A percentile compares a stretch with the other conserved stretches of the same genome.
phyloP scores from a whole-genome alignment of 148 eudicot species.

The Chenopodium suecicum region DNA sequence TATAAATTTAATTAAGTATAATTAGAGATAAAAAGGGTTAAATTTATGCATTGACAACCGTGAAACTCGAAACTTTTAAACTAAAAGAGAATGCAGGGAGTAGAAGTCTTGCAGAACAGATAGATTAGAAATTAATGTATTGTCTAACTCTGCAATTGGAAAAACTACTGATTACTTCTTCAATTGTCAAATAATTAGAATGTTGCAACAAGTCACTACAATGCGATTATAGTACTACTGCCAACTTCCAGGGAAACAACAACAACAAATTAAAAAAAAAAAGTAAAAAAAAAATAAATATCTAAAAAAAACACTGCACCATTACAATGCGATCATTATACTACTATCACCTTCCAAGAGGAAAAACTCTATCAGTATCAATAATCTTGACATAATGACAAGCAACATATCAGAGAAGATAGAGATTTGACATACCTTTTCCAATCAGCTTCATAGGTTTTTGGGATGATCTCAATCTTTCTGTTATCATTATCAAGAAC shows the following conservation, averaged over 20 bases:
- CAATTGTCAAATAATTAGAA: not conserved
- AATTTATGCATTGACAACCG: no score
- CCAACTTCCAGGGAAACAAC: no score
- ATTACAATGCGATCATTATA: not conserved
- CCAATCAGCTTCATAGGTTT: conserved; percentile 92
- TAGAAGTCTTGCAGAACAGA: not conserved
- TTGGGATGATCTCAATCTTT: conserved; percentile 82
- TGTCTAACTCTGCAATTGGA: not conserved
- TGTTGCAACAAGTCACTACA: not conserved
- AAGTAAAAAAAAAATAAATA: not conserved
- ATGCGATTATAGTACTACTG: no score
- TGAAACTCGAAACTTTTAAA: no score
- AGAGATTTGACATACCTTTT: conserved; percentile 51
- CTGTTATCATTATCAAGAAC: conserved; percentile 49
- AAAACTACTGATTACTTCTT: not conserved
- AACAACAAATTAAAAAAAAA: not conserved
- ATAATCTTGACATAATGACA: not conserved
- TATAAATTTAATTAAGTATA: no score
- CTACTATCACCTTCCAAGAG: not conserved
- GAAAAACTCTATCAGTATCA: not conserved
- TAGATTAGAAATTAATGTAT: not conserved
- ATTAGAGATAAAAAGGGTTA: no score
- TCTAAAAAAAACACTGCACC: not conserved
- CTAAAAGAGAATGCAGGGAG: no score
- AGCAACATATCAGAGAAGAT: conserved; percentile 4